Evolutionary conservation across 2,329 filamentous ascomycete species (phyloP).

Genomic region (Cordyceps tenuipes): DNA sequence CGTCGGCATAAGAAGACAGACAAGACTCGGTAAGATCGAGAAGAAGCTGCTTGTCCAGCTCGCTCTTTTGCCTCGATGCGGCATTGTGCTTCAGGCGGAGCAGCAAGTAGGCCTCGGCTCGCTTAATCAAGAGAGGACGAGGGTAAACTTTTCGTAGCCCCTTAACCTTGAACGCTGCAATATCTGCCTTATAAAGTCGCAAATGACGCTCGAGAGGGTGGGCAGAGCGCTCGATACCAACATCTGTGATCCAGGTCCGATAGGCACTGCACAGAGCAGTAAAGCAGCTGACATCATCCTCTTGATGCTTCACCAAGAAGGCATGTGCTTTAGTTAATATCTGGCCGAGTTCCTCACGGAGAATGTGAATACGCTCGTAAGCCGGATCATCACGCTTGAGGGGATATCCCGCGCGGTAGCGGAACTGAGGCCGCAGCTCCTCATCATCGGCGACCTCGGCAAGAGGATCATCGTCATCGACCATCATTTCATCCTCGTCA

Average conservation of each 20-base stretch:
- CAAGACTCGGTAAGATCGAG: conserved; percentile 84
- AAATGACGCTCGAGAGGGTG: conserved; percentile 85
- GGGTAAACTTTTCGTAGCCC: conserved; percentile 89
- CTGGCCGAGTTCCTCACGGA: conserved; percentile 72
- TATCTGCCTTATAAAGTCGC: conserved; percentile 76
- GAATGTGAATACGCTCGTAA: conserved; percentile 69
- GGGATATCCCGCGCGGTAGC: conserved; percentile 81
- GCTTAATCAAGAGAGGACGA: conserved; percentile 79
- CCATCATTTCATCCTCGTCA: conserved; percentile 36
- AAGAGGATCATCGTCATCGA: conserved; percentile 44
- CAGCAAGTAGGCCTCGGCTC: conserved; percentile 90
- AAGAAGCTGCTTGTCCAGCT: conserved; percentile 78
- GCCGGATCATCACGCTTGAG: conserved; percentile 46
- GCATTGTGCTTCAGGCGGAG: conserved; percentile 93
- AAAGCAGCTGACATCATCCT: conserved; percentile 95
- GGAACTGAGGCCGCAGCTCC: conserved; percentile 76
- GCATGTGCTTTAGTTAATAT: conserved; percentile 75
- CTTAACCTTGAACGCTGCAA: conserved; percentile 88
- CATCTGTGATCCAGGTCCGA: conserved; percentile 93
- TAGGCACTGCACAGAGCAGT: conserved; percentile 88
- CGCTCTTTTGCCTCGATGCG: conserved; percentile 75
- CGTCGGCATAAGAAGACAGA: conserved; percentile 87
- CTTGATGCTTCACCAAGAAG: conserved; percentile 75
- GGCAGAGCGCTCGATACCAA: conserved; percentile 90
- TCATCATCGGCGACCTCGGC: conserved; percentile 67